Base-by-base conservation (phyloP, 768 basidiomycete species). In the Terana coerulea region DNA sequence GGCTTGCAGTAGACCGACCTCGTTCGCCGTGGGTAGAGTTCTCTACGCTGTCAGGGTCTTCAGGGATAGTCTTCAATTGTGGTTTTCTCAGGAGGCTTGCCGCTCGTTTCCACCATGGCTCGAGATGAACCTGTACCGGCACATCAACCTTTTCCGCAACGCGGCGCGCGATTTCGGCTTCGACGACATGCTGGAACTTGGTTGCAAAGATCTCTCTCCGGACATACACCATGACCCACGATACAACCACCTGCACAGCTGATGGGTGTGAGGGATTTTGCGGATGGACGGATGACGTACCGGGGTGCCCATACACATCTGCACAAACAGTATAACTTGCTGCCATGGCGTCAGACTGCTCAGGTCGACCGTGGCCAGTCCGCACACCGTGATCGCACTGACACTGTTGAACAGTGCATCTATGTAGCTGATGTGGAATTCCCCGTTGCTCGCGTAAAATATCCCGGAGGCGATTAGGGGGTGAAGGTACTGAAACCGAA, bases 391-490 rank as follows among this genome's bases (percentile, higher is more conserved):
- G 73, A 91, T 81, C 12, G 87, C 81, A 65, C 83, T 87, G 61
- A 89, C 79, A 52, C 80, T 87, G 66, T 79, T 80, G 74, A 83
- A 94, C 29, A 93, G 75, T 4, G 81, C 76, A 63, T 94, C 91
- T 64, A 91, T 74, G 65, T 88, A 94, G 17, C 79, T 60, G 31
- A 93, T 78, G 39, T 78, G 82, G 60, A 78, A 79, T 41, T 71
- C 68, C 36, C 88, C 91, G 74, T 93, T 93, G 68, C 78, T 79
- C 22, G 83, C 91, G 61, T 89, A 97, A 61, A 97, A 80, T 47
- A 98, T 83, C 31, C 70, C 82, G 17, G 90, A 88, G 56, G 81
- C 79, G 48, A 94, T 70, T 57, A 97, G 74, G 2, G 95, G 0
- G 82, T 82, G 63, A 91, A 78, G 5, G 81, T 85, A 60, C 88